Percentiles rank a stretch among this genome's conserved stretches.
Evolutionary conservation across 1,139 yeast genomes (phyloP).

Genomic region (Maudiozyma humilis): DNA sequence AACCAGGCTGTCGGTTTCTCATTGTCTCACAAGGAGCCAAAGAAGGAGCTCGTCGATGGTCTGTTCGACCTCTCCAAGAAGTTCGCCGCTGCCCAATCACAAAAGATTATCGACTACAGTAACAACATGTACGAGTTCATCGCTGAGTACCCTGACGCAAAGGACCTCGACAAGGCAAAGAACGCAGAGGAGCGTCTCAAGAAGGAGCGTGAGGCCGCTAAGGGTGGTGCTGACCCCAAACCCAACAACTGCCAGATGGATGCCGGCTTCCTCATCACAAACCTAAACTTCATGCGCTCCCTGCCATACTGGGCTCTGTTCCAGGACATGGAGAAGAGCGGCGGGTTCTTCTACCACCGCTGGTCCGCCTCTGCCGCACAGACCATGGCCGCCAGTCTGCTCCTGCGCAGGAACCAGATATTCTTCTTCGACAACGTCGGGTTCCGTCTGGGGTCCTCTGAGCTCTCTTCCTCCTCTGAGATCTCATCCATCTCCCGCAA

Average conservation of each 20-base stretch:
- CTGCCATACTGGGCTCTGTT: conserved; percentile 62
- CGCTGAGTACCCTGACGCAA: not conserved
- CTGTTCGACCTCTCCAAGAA: conserved; percentile 67
- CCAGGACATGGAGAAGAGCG: conserved; percentile 61
- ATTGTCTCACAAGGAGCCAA: conserved; percentile 73
- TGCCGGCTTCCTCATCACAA: conserved; percentile 77
- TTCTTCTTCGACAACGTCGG: conserved; percentile 73
- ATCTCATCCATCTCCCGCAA: not conserved
- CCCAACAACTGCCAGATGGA: conserved; percentile 80
- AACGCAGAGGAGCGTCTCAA: conserved; percentile 3
- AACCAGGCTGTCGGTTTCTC: conserved; percentile 67
- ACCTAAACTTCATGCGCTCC: conserved; percentile 62
- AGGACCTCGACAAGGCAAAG: not conserved
- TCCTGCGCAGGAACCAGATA: conserved; percentile 53
- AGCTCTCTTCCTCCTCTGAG: conserved; percentile 31
- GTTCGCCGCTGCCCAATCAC: conserved; percentile 39
- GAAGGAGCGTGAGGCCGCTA: conserved; percentile 30
- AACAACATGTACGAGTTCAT: conserved; percentile 3
- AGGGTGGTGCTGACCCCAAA: conserved; percentile 42
- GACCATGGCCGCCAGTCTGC: conserved; percentile 69
- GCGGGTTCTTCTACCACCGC: conserved; percentile 83
- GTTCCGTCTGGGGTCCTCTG: conserved; percentile 36
- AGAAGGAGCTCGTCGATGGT: conserved; percentile 58
- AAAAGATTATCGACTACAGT: conserved; percentile 2
- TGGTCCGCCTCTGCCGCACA: conserved; percentile 93